Percentiles rank a stretch among this genome's conserved stretches.
These are phyloP conservation scores for Pachyrhizus erosus DNA, from an alignment of 306 rosid species.

Conservation along the genomic window DNA sequence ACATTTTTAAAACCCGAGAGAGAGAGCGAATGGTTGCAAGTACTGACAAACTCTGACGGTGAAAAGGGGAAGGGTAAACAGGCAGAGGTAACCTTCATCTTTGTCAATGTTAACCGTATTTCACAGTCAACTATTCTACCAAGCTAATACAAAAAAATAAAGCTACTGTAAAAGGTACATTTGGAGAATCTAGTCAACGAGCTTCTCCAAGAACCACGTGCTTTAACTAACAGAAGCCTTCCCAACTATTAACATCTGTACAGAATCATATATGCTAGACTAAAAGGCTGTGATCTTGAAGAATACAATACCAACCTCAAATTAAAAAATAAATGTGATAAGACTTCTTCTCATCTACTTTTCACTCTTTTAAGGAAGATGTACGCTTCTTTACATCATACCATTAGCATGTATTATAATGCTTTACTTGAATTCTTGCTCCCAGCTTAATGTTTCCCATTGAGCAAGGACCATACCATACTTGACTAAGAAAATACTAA, in stretches of 20 bases:
- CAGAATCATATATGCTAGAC: not conserved
- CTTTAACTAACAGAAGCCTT: constrained; percentile 36
- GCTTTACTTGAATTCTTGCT: constrained; percentile 26
- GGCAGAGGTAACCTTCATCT: constrained; percentile 13
- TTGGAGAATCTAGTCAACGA: constrained; percentile 22
- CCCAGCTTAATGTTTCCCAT: not conserved
- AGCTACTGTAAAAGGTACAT: constrained; percentile 12
- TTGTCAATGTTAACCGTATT: constrained; percentile 20
- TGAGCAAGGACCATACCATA: constrained; percentile 26
- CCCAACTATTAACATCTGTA: constrained; percentile 6
- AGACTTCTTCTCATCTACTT: not conserved
- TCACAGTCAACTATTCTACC: constrained; percentile 26
- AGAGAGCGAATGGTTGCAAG: constrained; percentile 23
- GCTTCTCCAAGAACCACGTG: constrained; percentile 30
- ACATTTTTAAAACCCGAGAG: constrained; percentile 10
- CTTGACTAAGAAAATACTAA: constrained; percentile 18
- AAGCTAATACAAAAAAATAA: constrained; percentile 27
- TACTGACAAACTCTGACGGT: constrained; percentile 29
- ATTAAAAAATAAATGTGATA: constrained; percentile 6
- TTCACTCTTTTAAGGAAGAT: constrained; percentile 15
- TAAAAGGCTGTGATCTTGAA: not conserved
- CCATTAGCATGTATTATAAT: constrained; percentile 13
- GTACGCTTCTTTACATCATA: not conserved
- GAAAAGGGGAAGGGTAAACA: constrained; percentile 29
- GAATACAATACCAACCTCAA: constrained; percentile 18